Base-by-base conservation (phyloP, 2,329 filamentous ascomycete species). In the Ceratocystiopsis sp. region DNA sequence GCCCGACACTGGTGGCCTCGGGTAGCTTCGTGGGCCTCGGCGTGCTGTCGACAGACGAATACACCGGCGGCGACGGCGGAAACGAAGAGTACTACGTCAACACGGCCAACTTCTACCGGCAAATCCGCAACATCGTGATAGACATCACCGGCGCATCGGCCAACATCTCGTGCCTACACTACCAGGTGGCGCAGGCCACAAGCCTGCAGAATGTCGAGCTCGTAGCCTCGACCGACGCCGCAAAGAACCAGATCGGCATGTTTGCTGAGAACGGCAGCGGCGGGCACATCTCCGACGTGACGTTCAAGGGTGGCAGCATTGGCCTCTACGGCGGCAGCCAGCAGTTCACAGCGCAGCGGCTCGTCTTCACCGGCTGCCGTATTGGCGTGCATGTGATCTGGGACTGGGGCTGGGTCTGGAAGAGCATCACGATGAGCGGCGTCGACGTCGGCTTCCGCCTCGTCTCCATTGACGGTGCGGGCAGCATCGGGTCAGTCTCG, bases 311-410 rank as follows among this genome's bases (percentile, higher is more conserved):
- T n/a, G 79, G 79, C 36, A 67, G 15, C 32, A 29, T 43, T 36
- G 43, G 43, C 34, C 13, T 16, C 35, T 54, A 80, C 77, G 68
- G 80, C 61, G 71, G 73, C 16, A 79, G 81, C 55, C 65, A 82
- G 45, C 79, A 84, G 55, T 84, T 81, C 54, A 81, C 77, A 15
- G 73, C 75, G 35, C 68, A 76, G 15, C 80, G 82, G 53, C 54
- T 81, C 49, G 74, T 67, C 21, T 21, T 21, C 21, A 21, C 21
- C 21, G 21, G 21, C 21, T 21, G 21, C 21, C 21, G 21, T 8
- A 21, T 21, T 21, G 21, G 21, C 21, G 21, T 21, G 21, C 21
- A 21, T 21, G 21, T 21, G 21, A 21, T 21, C 21, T 84, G 80
- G 80, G 73, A 80, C 56, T 85, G 80, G 80, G 72, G 74, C 3